Conservation (phyloP, 192 early-diverging fungal species). For the Entophlyctis helioformis region DNA sequence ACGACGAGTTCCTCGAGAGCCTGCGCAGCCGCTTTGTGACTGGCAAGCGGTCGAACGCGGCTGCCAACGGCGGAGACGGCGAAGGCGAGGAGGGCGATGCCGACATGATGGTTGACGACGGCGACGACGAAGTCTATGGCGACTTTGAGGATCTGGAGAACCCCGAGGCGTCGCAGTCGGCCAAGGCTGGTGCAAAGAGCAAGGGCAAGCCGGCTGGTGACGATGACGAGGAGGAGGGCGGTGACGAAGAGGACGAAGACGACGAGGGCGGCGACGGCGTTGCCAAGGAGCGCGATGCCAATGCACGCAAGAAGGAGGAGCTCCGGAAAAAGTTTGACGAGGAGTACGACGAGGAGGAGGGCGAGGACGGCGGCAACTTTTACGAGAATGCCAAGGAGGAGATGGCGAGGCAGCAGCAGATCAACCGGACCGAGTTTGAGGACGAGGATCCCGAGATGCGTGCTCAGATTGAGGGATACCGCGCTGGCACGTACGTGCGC, state of each 20-base stretch:
- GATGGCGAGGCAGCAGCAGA: constrained; percentile 68
- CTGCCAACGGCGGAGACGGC: constrained; percentile 24
- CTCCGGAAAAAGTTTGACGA: constrained; percentile 92
- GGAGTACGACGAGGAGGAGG: constrained; percentile 61
- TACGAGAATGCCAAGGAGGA: constrained; percentile 85
- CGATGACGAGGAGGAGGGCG: constrained; percentile 34
- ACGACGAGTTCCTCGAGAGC: too few relatives aligned
- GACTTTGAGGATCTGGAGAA: constrained; percentile 72
- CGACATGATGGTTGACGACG: constrained; percentile 20
- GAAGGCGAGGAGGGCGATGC: constrained; percentile 20
- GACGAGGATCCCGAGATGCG: constrained; percentile 60
- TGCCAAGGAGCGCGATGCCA: constrained; percentile 34
- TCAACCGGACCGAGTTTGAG: constrained; percentile 82
- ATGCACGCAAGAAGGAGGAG: constrained; percentile 77
- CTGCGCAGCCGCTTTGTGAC: too few relatives aligned
- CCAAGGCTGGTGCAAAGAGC: too few relatives aligned
- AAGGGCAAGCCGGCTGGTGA: constrained; percentile 6
- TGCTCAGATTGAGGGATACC: constrained; percentile 81
- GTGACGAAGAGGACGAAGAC: constrained; percentile 44
- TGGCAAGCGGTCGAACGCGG: too few relatives aligned
- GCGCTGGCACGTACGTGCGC: constrained; percentile 88
- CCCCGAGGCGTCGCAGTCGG: constrained; percentile 41
- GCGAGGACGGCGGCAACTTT: constrained; percentile 65
- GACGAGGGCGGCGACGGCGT: constrained; percentile 19
- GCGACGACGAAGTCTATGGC: constrained; percentile 51